phyloP scores from a whole-genome alignment of 768 basidiomycete genomes.

The Dentipellis fragilis region DNA sequence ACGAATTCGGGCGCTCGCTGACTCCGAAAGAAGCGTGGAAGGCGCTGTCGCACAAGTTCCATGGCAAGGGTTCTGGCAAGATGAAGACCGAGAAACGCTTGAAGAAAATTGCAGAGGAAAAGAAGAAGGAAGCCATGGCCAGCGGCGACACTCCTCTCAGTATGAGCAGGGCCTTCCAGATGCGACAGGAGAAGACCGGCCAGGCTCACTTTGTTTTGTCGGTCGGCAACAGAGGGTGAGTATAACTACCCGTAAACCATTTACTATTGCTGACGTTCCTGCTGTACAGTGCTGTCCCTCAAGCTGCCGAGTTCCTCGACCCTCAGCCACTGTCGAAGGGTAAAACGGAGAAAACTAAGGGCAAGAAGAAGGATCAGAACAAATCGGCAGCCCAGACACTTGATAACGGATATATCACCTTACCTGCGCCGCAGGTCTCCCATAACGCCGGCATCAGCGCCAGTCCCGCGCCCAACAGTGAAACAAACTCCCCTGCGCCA shows the following conservation, averaged over 20 bases:
- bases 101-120: conserved; percentile 96
- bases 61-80: conserved; percentile 93
- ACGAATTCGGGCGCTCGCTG: conserved; percentile 84
- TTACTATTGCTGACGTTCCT: conserved; percentile 8
- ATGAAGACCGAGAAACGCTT: conserved; percentile 96
- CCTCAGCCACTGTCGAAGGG: conserved; percentile 73
- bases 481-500: conserved; percentile 53
- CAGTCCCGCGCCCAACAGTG: conserved; percentile 32
- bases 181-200: conserved; percentile 87
- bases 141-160: conserved; percentile 93
- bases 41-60: conserved; percentile 94
- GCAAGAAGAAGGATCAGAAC: conserved; percentile 61
- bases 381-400: conserved; percentile 37
- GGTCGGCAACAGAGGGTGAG: conserved; percentile 86
- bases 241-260: conserved; percentile 6
- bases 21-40: conserved; percentile 99
- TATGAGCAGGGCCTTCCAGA: conserved; percentile 91
- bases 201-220: conserved; percentile 95
- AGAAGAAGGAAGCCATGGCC: conserved; percentile 87
- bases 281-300: conserved; percentile 67
- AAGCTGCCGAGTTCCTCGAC: conserved; percentile 72
- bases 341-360: conserved; percentile 74
- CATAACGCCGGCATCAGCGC: conserved; percentile 25
- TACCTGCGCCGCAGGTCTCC: conserved; percentile 45
- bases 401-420: conserved; percentile 62